Evolutionary conservation across 108 stramenopile genomes (phyloP), one percentile per base, ranked within the genome.

Genomic region (Pseudonitzschia multistriata): DNA sequence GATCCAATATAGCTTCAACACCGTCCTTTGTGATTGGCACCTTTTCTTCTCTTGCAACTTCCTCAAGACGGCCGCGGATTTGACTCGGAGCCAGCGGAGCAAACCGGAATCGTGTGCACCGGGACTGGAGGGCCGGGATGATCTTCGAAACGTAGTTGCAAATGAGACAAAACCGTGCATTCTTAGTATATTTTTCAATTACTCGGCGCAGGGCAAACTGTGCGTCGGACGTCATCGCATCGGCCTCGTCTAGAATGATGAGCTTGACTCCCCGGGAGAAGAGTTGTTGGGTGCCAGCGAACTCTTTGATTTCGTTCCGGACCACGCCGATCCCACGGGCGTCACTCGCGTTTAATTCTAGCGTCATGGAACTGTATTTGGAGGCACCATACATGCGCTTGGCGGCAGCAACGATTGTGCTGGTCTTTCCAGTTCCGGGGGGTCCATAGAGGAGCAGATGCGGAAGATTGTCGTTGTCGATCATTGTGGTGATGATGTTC

Each of bases 71-170:
- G 39, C 82, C 78, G 4, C 78, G 78, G 62, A 97, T 92, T 68
- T 96, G 93, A 8, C 87, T 66, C 8, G 78, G 77, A 30, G 61
- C 27, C 64, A 98, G 76, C 4, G 97, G 97, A 22, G 96, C 90
- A 82, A 98, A 98, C 35, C 97, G 95, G 79, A 98, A 98, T 30
- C 96, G 74, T 5, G 97, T 98, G 74, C 97, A 98, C 33, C 97
- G 83, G 21, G 76, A 79, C 74, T 98, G 97, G 65, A 98, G 72
- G 19, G 97, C 97, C 4, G 97, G 97, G 68, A 96, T 98, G 76
- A 98, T 96, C 79, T 96, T 98, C 74, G 76, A 84, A 36, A 95
- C 97, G 76, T 98, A 98, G 78, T 98, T 98, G 73, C 97, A 96
- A 74, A 98, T 96, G 66, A 98, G 63, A 74, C 97, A 98, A 81